phyloP scores from a whole-genome alignment of 2,329 filamentous ascomycete species.

The Diaporthe nobilis region DNA sequence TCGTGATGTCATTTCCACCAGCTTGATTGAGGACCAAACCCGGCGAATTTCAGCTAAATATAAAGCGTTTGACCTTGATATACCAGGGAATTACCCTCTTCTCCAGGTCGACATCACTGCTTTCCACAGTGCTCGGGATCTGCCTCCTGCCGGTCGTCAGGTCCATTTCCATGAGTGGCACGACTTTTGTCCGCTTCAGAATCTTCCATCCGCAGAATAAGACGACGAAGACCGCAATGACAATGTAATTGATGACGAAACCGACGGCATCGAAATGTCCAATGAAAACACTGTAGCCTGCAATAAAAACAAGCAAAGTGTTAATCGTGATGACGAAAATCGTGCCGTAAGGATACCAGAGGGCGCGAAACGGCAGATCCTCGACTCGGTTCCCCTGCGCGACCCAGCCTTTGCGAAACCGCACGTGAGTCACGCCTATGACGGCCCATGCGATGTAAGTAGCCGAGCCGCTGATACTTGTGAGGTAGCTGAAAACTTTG shows the following conservation, averaged over 20 bases:
- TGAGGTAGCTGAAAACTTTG: constrained; percentile 46
- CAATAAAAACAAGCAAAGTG: constrained; percentile 63
- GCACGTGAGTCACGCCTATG: constrained; percentile 57
- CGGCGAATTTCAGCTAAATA: background rate
- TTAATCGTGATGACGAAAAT: constrained; percentile 63
- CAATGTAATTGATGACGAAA: constrained; percentile 69
- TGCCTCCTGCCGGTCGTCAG: constrained; percentile 32
- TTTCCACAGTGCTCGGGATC: background rate
- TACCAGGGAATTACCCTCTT: constrained; percentile 27
- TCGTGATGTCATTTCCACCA: background rate
- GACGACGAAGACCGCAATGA: constrained; percentile 64
- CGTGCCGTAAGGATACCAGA: constrained; percentile 66
- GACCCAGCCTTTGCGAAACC: constrained; percentile 55
- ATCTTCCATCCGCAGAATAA: constrained; percentile 63
- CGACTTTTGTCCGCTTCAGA: constrained; percentile 45
- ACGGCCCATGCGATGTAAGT: constrained; percentile 55
- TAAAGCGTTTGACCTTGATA: constrained; percentile 24
- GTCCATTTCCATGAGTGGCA: constrained; percentile 28
- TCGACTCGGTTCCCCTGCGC: constrained; percentile 53
- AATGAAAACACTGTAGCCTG: constrained; percentile 67
- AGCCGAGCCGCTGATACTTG: constrained; percentile 43
- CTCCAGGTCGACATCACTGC: background rate
- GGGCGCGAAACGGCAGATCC: constrained; percentile 62
- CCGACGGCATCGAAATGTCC: constrained; percentile 62
- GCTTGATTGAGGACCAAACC: background rate